These are phyloP conservation scores for Saccharomycopsis javanensis DNA, from an alignment of 805 yeast species.

Conservation along the genomic window DNA sequence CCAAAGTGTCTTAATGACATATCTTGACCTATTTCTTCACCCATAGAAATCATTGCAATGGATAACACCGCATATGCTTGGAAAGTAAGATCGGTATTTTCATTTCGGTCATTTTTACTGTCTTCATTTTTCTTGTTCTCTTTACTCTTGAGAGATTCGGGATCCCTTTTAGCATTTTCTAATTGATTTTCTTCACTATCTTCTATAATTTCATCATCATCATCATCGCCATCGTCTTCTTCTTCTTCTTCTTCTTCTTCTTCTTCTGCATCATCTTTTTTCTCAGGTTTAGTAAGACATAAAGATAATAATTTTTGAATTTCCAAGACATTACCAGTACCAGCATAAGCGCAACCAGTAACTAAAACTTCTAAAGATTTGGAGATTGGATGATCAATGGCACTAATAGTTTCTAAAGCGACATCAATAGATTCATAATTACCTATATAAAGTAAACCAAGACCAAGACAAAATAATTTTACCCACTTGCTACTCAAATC, in stretches of 20 bases:
- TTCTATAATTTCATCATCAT: slow-evolving; percentile 19
- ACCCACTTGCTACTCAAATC: slow-evolving; percentile 83
- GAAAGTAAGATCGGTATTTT: slow-evolving; percentile 43
- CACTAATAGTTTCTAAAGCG: slow-evolving; percentile 86
- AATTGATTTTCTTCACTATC: slow-evolving; percentile 21
- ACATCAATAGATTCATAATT: slow-evolving; percentile 91
- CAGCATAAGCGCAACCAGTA: slow-evolving; percentile 90
- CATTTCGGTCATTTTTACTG: slow-evolving; percentile 19
- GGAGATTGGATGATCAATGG: slow-evolving; percentile 90
- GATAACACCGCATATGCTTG: slow-evolving; percentile 93
- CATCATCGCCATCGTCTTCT: slow-evolving; percentile 24
- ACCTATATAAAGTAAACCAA: slow-evolving; percentile 87
- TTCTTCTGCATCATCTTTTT: slow-evolving; percentile 33
- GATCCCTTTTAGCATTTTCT: slow-evolving; percentile 18
- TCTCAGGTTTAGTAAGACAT: slow-evolving; percentile 22
- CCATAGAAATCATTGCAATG: slow-evolving; percentile 89
- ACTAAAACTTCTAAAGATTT: slow-evolving; percentile 83
- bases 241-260: slow-evolving; percentile 22
- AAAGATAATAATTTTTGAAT: slow-evolving; percentile 76
- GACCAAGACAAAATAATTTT: slow-evolving; percentile 81
- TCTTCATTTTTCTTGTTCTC: slow-evolving; percentile 25
- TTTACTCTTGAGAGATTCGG: slow-evolving; percentile 12
- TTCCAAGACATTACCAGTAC: slow-evolving; percentile 94
- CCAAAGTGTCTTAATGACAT: slow-evolving; percentile 96
- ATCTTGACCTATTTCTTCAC: slow-evolving; percentile 96